Evolutionary conservation across 2,329 filamentous ascomycete species (phyloP).

Genomic region (Aureobasidium pullulans): DNA sequence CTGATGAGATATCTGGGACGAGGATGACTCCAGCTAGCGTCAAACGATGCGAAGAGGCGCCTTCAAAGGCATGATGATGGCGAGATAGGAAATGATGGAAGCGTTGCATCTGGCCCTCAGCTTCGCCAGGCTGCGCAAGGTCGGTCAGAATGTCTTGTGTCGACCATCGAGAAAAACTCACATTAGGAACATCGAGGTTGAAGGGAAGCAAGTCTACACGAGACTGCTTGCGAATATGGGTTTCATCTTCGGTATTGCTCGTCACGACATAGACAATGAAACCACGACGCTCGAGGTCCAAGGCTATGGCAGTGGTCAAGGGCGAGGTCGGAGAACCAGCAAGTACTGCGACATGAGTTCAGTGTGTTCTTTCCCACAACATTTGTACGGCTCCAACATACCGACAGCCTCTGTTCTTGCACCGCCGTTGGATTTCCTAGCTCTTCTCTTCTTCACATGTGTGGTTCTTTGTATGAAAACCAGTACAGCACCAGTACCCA

Average conservation of each 20-base stretch:
- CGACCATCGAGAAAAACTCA: conserved; percentile 35
- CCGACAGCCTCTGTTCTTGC: conserved; percentile 74
- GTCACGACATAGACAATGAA: conserved; percentile 92
- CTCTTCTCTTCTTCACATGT: conserved; percentile 60
- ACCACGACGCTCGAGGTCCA: conserved; percentile 83
- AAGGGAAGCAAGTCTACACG: conserved; percentile 75
- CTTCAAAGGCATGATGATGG: conserved; percentile 68
- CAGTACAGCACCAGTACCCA: conserved; percentile 53
- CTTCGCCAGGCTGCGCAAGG: conserved; percentile 53
- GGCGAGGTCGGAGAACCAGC: conserved; percentile 82
- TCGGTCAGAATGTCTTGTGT: neutral
- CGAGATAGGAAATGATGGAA: conserved; percentile 66
- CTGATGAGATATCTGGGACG: conserved; percentile 60
- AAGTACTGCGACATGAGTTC: conserved; percentile 51
- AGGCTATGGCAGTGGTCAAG: conserved; percentile 70
- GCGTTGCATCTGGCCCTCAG: conserved; percentile 60
- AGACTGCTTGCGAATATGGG: conserved; percentile 66
- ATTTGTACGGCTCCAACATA: conserved; percentile 25
- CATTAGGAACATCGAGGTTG: conserved; percentile 74
- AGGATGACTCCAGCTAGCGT: conserved; percentile 73
- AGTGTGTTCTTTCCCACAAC: neutral
- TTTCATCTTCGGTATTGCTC: conserved; percentile 76
- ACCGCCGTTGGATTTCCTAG: conserved; percentile 71
- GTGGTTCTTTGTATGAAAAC: conserved; percentile 55
- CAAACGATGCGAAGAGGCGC: conserved; percentile 67